phyloP scores from a whole-genome alignment of 768 basidiomycete species.

The Candolleomyces aberdarensis region DNA sequence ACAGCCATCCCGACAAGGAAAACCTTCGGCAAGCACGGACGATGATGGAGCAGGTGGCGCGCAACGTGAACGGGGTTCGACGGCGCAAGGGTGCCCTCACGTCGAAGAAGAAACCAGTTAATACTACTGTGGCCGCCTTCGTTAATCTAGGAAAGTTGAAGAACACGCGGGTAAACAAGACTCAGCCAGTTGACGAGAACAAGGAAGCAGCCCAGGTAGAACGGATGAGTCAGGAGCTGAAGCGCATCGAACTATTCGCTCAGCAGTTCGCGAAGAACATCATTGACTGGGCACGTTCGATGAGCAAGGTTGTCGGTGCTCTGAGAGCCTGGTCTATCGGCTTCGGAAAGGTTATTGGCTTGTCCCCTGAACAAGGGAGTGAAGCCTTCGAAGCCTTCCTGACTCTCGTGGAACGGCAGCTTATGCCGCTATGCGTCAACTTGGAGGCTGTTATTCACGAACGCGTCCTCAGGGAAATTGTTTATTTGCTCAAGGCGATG shows the following conservation, averaged over 20 bases:
- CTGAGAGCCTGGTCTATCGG: conserved; percentile 60
- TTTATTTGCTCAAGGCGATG: conserved; percentile 55
- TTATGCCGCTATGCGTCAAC: conserved; percentile 50
- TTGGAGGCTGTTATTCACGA: conserved; percentile 54
- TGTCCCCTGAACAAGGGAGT: conserved; percentile 41
- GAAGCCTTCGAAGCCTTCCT: conserved; percentile 77
- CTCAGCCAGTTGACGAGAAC: conserved; percentile 20
- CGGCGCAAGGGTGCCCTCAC: conserved; percentile 68
- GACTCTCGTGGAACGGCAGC: conserved; percentile 48
- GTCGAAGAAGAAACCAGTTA: conserved; percentile 35
- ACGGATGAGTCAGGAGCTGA: conserved; percentile 52
- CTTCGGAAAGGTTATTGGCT: conserved; percentile 67
- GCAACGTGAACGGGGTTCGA: conserved; percentile 75
- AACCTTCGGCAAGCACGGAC: conserved; percentile 50
- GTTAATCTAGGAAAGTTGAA: conserved; percentile 65
- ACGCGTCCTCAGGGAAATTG: conserved; percentile 54
- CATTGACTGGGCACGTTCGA: conserved; percentile 60
- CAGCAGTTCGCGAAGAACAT: conserved; percentile 59
- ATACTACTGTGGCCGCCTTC: conserved; percentile 48
- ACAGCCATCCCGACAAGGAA: conserved; percentile 62
- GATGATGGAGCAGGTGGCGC: conserved; percentile 69
- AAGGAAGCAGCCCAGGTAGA: conserved; percentile 54
- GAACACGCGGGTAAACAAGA: conserved; percentile 31
- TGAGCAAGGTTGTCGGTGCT: conserved; percentile 44
- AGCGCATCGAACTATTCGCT: conserved; percentile 53